Conservation (phyloP, 2,329 filamentous ascomycete species). For the Nothophoma quercina region DNA sequence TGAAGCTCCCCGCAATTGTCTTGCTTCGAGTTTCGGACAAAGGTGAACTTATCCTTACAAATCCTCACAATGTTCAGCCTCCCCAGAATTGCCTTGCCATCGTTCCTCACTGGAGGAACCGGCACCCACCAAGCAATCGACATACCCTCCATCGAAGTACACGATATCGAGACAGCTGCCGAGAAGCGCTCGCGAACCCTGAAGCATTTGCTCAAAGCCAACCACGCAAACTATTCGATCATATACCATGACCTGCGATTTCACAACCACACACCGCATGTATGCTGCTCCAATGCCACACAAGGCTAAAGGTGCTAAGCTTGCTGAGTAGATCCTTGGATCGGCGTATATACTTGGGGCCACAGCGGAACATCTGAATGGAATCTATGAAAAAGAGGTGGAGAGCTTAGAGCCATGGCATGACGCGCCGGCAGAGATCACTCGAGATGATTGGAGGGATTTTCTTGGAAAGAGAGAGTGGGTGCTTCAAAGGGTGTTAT, state of each 20-base stretch:
- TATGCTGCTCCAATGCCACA: conserved; percentile 48
- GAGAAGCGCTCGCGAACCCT: conserved; percentile 83
- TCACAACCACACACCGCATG: conserved; percentile 84
- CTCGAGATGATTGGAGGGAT: conserved; percentile 83
- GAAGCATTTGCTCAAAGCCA: conserved; percentile 89
- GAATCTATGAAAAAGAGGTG: conserved; percentile 80
- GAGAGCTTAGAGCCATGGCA: conserved; percentile 79
- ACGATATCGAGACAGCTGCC: conserved; percentile 79
- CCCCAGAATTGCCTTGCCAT: conserved; percentile 30
- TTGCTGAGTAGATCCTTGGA: conserved; percentile 67
- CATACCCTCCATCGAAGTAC: conserved; percentile 73
- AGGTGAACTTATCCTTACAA: conserved; percentile 4
- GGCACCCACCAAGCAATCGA: conserved; percentile 47
- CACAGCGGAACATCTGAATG: conserved; percentile 73
- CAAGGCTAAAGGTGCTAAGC: conserved; percentile 39
- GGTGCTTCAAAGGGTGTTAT: conserved; percentile 1
- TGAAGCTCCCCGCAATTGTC: conserved; percentile 30
- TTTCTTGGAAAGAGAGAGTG: conserved; percentile 77
- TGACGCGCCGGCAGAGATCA: conserved; percentile 84
- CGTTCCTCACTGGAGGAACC: conserved; percentile 26
- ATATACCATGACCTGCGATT: conserved; percentile 77
- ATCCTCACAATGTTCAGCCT: conserved; percentile 33
- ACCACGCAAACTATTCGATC: conserved; percentile 89
- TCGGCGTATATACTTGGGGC: conserved; percentile 88
- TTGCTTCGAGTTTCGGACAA: conserved; percentile 11